Evolutionary conservation across 176 grass and related monocot species (phyloP).

Genomic region (Saccharum officinarum): DNA sequence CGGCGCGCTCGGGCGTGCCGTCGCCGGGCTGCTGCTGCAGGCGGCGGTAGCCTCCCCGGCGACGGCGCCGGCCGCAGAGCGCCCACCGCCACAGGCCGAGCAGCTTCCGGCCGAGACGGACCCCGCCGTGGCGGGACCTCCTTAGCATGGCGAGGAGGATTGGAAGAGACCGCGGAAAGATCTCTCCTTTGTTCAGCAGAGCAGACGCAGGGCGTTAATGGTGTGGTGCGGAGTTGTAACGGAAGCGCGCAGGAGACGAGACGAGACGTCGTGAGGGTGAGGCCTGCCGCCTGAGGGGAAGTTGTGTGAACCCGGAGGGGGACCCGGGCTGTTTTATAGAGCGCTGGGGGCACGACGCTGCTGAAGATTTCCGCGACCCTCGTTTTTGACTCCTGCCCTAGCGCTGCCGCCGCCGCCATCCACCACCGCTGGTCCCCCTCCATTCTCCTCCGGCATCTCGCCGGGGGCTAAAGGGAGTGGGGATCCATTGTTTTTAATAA

Average conservation of each 20-base stretch:
- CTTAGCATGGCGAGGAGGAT: conserved; percentile 20
- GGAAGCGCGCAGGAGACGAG: neutral
- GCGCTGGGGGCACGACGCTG: too few relatives aligned
- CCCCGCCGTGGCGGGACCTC: conserved; percentile 55
- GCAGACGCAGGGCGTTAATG: neutral
- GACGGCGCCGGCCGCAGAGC: conserved; percentile 33
- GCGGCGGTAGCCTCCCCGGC: conserved; percentile 27
- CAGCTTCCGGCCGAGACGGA: conserved; percentile 79
- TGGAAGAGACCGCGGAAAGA: neutral
- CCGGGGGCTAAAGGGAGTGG: too few relatives aligned
- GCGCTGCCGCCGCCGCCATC: too few relatives aligned
- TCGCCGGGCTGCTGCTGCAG: neutral
- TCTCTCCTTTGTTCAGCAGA: neutral
- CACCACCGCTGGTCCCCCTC: too few relatives aligned
- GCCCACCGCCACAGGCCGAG: conserved; percentile 46
- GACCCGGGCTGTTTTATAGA: conserved; percentile 35
- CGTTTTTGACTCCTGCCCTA: too few relatives aligned
- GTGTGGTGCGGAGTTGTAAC: neutral
- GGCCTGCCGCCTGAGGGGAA: neutral
- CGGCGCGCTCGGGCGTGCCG: conserved; percentile 4
- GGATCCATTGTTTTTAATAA: too few relatives aligned
- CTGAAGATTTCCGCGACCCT: too few relatives aligned
- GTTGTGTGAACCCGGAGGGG: neutral
- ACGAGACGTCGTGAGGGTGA: neutral
- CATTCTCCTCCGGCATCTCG: too few relatives aligned